These are phyloP conservation scores for Anthoceros angustus DNA, from an alignment of 225 moss, liverwort and hornwort genomes.

Conservation along the genomic window DNA sequence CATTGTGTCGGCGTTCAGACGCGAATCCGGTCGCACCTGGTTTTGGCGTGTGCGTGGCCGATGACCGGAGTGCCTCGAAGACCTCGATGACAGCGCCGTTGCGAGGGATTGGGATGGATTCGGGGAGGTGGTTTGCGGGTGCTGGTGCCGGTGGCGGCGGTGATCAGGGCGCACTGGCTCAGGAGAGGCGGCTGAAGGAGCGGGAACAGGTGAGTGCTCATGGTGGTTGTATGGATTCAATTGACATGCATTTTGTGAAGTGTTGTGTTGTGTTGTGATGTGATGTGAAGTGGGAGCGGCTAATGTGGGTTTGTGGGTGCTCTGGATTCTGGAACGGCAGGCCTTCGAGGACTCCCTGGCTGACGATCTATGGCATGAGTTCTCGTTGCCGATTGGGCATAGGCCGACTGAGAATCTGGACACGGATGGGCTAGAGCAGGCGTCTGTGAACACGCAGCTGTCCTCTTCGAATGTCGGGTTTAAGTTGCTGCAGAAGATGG, in stretches of 20 bases:
- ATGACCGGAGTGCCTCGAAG: no score
- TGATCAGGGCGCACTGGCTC: slow-evolving; percentile 57
- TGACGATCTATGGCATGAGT: slow-evolving; percentile 77
- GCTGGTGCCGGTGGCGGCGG: slow-evolving; percentile 6
- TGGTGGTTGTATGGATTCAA: not conserved
- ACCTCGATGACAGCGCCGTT: no score
- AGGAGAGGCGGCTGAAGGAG: slow-evolving; percentile 65
- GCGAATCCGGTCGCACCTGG: no score
- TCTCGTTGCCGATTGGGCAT: slow-evolving; percentile 58
- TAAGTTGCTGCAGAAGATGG: slow-evolving; percentile 91
- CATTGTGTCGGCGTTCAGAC: no score
- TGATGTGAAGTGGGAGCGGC: not conserved
- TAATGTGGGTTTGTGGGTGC: not conserved
- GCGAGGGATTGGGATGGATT: slow-evolving; percentile 28
- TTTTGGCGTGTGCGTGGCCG: no score
- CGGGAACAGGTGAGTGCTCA: slow-evolving; percentile 47
- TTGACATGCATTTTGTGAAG: not conserved
- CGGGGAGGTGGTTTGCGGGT: slow-evolving; percentile 30
- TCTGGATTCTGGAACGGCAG: slow-evolving; percentile 21
- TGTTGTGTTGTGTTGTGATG: not conserved
- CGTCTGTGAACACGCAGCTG: slow-evolving; percentile 67
- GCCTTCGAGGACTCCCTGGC: slow-evolving; percentile 82
- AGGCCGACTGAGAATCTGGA: slow-evolving; percentile 65
- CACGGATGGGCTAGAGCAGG: slow-evolving; percentile 66
- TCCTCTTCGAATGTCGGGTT: slow-evolving; percentile 88